Evolutionary conservation across 2,329 filamentous ascomycete species (phyloP), one percentile per base, ranked within the genome.

Genomic region (Fulvia fulva): DNA sequence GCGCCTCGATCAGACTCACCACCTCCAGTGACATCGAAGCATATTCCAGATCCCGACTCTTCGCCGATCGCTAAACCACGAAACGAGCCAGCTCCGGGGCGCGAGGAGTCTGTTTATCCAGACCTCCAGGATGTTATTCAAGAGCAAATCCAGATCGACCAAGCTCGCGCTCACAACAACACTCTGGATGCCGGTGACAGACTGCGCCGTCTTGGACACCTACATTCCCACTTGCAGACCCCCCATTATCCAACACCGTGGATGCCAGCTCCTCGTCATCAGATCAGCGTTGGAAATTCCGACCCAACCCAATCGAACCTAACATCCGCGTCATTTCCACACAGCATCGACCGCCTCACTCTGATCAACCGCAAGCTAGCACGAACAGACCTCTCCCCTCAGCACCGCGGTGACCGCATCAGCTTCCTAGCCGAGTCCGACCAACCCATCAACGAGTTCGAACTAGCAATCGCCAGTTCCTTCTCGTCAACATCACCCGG

Each of bases 381-480:
- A 12, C 45, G 16, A 41, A 3, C 19, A 22, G 12, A 22, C 21
- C 3, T n/a, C 22, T 47, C 25, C 21, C 45, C 22, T 7, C 22
- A 22, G 5, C 8, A 22, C 49, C 14, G 1, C 28, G 12, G 19
- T 22, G 28, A 30, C 14, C 22, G 7, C 49, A 30, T 30, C 28
- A 19, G 19, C 28, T 34, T 51, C 49, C 21, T 37, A 16, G 44
- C 44, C 11, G 30, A 51, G 8, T 21, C 45, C 45, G 45, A 47
- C 9, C 23, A 5, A 9, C 25, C 8, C 14, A 5, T 28, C 45
- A 16, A 26, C 22, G 53, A 45, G 32, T 37, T 61, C 32, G 59
- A 61, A 19, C 52, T 47, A n/a, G 56, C 59, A 11, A 52, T 55
- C 5, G 21, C 51, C 5, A n/a, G 12, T 9, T 57, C 51, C 22